Percentiles rank a stretch among this genome's conserved stretches.
Conservation (phyloP, 805 yeast species). For the Pichia nanzhaoensis region DNA sequence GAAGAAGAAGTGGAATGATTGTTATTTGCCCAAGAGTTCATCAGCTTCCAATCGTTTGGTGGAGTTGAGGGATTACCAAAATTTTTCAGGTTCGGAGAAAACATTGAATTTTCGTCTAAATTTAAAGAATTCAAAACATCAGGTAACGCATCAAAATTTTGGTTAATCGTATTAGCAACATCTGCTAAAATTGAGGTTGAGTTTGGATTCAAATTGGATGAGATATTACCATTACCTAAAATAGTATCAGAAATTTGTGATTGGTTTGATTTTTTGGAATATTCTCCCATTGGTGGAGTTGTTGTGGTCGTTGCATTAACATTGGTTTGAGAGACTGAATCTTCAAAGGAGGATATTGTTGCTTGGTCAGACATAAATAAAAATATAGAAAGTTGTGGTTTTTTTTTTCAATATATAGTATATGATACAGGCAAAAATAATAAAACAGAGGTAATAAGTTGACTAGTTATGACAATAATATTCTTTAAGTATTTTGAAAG, state of each 20-base stretch:
- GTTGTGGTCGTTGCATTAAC: slow-evolving; percentile 25
- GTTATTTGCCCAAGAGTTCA: slow-evolving; percentile 13
- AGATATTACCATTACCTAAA: too few species aligned
- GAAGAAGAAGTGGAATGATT: slow-evolving; percentile 8
- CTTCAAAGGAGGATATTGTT: slow-evolving; percentile 30
- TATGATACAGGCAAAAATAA: slow-evolving; percentile 3
- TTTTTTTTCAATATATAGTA: background rate
- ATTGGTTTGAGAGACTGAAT: slow-evolving; percentile 21
- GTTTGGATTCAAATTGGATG: background rate
- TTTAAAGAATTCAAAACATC: slow-evolving; percentile 42
- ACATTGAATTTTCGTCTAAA: slow-evolving; percentile 30
- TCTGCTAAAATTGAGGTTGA: slow-evolving; percentile 3
- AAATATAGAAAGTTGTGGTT: background rate
- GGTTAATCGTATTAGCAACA: background rate
- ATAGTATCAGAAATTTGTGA: slow-evolving; percentile 11
- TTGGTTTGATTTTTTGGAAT: slow-evolving; percentile 2
- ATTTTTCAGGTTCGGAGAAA: slow-evolving; percentile 22
- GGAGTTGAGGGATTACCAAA: slow-evolving; percentile 24
- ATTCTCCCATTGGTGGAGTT: slow-evolving; percentile 29
- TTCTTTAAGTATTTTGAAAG: background rate
- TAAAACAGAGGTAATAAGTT: background rate
- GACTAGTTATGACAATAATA: background rate
- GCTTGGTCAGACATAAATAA: slow-evolving; percentile 30
- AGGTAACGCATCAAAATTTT: slow-evolving; percentile 35
- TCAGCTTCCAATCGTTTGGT: slow-evolving; percentile 19